A percentile compares a stretch with the other conserved stretches of the same genome.
These are phyloP conservation scores for Plantago elongata DNA, from an alignment of 257 asterid species.

Conservation along the genomic window DNA sequence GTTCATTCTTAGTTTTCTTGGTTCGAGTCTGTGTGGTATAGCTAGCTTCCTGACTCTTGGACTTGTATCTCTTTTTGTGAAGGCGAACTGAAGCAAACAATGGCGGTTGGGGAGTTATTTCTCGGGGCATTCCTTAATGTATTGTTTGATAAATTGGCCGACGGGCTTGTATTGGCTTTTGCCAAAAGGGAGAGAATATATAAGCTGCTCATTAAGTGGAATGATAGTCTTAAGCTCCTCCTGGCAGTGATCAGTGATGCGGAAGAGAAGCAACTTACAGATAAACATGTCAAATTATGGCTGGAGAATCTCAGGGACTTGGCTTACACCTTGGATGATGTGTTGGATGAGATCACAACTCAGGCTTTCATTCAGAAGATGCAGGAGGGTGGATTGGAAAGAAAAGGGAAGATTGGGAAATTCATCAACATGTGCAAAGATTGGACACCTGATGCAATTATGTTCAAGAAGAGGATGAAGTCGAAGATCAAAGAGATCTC, in stretches of 20 bases:
- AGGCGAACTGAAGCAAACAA: slow-evolving; percentile 14
- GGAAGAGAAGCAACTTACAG: slow-evolving; percentile 50
- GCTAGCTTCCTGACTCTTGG: not conserved
- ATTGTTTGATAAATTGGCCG: slow-evolving; percentile 41
- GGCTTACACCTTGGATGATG: slow-evolving; percentile 65
- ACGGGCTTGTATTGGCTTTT: slow-evolving; percentile 30
- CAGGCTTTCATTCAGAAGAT: slow-evolving; percentile 29
- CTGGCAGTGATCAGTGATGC: slow-evolving; percentile 56
- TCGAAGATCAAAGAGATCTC: slow-evolving; percentile 38
- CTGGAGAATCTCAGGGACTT: slow-evolving; percentile 45
- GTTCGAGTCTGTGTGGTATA: no score
- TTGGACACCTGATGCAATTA: slow-evolving; percentile 33
- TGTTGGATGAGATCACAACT: slow-evolving; percentile 55
- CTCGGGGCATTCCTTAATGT: slow-evolving; percentile 47
- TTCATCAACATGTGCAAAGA: slow-evolving; percentile 36
- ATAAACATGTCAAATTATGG: slow-evolving; percentile 38
- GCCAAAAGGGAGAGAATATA: slow-evolving; percentile 48
- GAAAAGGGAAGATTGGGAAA: slow-evolving; percentile 29
- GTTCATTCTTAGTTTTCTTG: no score
- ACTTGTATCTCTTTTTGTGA: not conserved
- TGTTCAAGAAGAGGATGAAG: slow-evolving; percentile 35
- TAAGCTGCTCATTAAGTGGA: slow-evolving; percentile 34
- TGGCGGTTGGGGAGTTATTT: slow-evolving; percentile 48
- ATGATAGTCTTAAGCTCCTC: slow-evolving; percentile 18
- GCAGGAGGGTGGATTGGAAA: slow-evolving; percentile 22